Base-by-base conservation (phyloP, 2,329 filamentous ascomycete genomes). In the Pseudocercospora macadamiae region DNA sequence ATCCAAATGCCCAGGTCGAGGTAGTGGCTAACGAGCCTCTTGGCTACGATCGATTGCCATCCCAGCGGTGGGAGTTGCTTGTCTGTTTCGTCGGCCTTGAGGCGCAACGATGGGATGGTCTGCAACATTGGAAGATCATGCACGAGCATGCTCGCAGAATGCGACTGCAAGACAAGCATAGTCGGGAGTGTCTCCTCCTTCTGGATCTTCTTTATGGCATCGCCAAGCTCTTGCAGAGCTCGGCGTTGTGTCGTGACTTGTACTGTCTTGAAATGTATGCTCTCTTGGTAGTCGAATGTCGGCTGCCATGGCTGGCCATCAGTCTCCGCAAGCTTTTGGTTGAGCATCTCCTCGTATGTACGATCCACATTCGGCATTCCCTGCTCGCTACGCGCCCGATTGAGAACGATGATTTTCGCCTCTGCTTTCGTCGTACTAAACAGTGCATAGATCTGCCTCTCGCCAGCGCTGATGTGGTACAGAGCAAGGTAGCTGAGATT, bases 1-100 rank as follows among this genome's bases (percentile, higher is more conserved):
- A 99, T 85, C 93, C 95, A 99, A 0, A 90, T 88, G 1, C 92
- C 91, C n/a, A 99, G 84, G 57, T 91, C 91, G 12, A 99, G 83
- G 72, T 97, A 99, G 70, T 96, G 91, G 25, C 88, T 88, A 7
- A 97, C 88, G 8, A 97, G 79, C 23, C 93, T 86, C 68, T 91
- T 91, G 2, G 92, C 91, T 59, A 96, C 87, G 60, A 96, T 93
- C 0, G 86, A 82, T 73, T 97, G 95, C 95, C 95, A 99, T 2
- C 92, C 93, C 14, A 99, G 82, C 0, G 93, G 92, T 8, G 95
- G 95, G 3, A 97, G 80, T 34, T 92, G 89, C 73, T 90, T 91
- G 71, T 99, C 96, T 0, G 88, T 84, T 23, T 89, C 83, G 68
- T 97, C 91, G 60, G 91, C 89, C 68, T 89, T 89, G 48, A 99